phyloP scores from a whole-genome alignment of 768 basidiomycete genomes.

The Tulasnella sp. region DNA sequence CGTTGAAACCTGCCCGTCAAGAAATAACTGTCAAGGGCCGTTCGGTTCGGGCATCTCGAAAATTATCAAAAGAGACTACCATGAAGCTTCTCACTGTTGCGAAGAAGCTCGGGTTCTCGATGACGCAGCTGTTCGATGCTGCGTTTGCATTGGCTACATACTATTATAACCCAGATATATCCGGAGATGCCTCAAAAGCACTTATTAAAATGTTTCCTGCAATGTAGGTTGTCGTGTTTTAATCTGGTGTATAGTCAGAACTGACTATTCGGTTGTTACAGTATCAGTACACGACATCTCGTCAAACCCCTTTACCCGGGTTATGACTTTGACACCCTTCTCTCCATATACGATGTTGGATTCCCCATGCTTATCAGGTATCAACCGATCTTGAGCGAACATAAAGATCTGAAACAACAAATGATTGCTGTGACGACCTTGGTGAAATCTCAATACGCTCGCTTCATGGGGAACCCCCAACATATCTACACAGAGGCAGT shows the following conservation, averaged over 20 bases:
- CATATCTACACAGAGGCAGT: neutral
- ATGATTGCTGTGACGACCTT: neutral
- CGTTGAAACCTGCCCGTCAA: constrained; percentile 4
- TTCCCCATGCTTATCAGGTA: neutral
- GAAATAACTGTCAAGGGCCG: neutral
- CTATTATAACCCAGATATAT: neutral
- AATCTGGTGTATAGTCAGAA: neutral
- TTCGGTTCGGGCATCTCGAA: neutral
- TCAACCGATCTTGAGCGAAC: neutral
- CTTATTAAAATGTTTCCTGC: constrained; percentile 3
- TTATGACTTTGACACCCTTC: constrained; percentile 4
- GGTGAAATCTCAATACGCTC: constrained; percentile 1
- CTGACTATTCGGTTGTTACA: neutral
- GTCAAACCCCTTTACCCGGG: constrained; percentile 4
- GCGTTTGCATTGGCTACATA: constrained; percentile 7
- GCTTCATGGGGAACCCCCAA: neutral
- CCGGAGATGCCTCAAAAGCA: neutral
- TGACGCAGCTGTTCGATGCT: constrained; percentile 8
- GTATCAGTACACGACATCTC: constrained; percentile 1
- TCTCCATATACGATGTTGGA: constrained; percentile 4
- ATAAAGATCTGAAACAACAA: neutral
- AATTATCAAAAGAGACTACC: neutral
- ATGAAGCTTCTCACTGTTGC: neutral
- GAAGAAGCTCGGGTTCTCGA: neutral
- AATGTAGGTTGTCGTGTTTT: neutral